Percentiles rank a stretch among this genome's conserved stretches.
Evolutionary conservation across 257 asterid genomes (phyloP).

Genomic region (Solanum bulbocastanum): DNA sequence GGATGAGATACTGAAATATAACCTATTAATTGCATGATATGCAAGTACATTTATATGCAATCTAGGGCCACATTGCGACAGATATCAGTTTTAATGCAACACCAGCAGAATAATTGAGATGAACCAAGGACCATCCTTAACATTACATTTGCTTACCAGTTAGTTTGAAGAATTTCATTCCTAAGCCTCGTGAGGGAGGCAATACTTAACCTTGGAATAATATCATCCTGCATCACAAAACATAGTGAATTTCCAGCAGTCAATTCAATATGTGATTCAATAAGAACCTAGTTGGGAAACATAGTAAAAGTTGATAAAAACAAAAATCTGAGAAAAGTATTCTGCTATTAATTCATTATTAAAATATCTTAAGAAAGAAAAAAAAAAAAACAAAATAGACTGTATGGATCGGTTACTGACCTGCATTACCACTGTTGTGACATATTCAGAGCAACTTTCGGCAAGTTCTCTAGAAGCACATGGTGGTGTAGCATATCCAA

Average conservation of each 20-base stretch:
- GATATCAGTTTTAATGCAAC: not conserved
- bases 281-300: not conserved
- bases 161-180: conserved; percentile 89
- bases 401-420: conserved; percentile 7
- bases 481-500: conserved; percentile 83
- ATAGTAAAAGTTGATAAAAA: not conserved
- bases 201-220: conserved; percentile 70
- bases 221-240: conserved; percentile 56
- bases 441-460: conserved; percentile 76
- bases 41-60: not conserved
- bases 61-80: not conserved
- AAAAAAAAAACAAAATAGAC: not conserved
- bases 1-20: not conserved
- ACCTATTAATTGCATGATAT: not conserved
- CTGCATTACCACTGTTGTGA: conserved; percentile 91
- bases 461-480: conserved; percentile 91
- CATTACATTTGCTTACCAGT: conserved; percentile 55
- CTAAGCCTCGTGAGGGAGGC: conserved; percentile 68
- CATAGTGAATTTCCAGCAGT: not conserved
- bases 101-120: not conserved
- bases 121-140: not conserved
- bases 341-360: not conserved
- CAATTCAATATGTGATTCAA: not conserved
- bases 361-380: not conserved
- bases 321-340: not conserved